Evolutionary conservation across 768 basidiomycete species (phyloP), one percentile per base, ranked within the genome.

Genomic region (Tylopilus sp.): DNA sequence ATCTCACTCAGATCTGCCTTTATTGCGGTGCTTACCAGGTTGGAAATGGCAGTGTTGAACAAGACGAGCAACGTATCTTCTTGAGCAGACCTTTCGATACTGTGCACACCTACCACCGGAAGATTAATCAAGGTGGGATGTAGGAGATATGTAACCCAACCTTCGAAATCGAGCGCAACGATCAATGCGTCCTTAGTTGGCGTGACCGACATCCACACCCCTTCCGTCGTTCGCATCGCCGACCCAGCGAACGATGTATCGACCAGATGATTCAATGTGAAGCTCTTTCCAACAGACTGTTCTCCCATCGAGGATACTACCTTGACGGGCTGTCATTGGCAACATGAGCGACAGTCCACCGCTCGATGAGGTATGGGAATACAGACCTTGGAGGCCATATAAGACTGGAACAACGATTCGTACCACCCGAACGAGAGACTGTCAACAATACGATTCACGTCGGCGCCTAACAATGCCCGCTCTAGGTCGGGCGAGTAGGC

Each of bases 261-360:
- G 1, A 74, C 76, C 6, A 86, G 70, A 55, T 85, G 84, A 47
- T 85, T 84, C 33, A 85, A 62, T 0, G 78, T 69, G 48, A 76
- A 85, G 47, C 77, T 80, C 58, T 84, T 84, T 1, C 83, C 84
- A 1, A 85, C 83, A 0, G 81, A 84, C 59, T 85, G 84, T 61
- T 84, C 83, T 1, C 83, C 83, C 84, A 85, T 84, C 0, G 84
- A 85, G 0, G 83, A 82, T 2, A 85, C 83, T 4, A 85, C 84
- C 56, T 75, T 78, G 14, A 85, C 82, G 2, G 82, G 83, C 80
- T 84, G 33, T 44, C 12, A 36, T 29, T 8, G 16, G 1, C 0
- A 16, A 1, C 7, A 19, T 53, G 14, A 64, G 37, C 21, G 26
- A 3, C 3, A 1, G 11, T 1, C 2, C 10, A 3, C 2, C 0